Conservation (phyloP, 495 filamentous ascomycete genomes). For the Penicillium egyptiacum region DNA sequence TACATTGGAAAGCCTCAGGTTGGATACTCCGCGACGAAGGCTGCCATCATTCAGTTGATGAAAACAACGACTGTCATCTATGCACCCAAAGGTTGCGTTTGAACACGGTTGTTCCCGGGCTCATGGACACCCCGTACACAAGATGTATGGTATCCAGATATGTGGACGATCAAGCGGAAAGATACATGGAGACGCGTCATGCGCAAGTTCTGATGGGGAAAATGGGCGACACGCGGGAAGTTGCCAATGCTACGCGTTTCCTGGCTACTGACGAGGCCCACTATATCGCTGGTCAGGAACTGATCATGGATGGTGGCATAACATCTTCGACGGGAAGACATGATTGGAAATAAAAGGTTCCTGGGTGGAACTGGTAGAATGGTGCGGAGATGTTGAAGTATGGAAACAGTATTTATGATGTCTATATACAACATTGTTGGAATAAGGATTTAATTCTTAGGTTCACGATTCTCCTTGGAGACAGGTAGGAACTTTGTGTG, state of each 20-base stretch:
- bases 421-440: background rate
- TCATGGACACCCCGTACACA: constrained; percentile 51
- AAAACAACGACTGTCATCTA: constrained; percentile 52
- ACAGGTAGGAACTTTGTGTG: constrained; percentile 15
- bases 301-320: constrained; percentile 57
- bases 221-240: constrained; percentile 52
- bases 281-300: constrained; percentile 55
- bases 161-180: constrained; percentile 37
- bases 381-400: background rate
- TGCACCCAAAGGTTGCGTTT: constrained; percentile 45
- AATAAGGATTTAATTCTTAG: background rate
- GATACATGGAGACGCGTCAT: constrained; percentile 38
- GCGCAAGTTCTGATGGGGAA: constrained; percentile 42
- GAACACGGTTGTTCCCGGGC: constrained; percentile 55
- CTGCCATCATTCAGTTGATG: constrained; percentile 50
- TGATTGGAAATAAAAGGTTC: constrained; percentile 1
- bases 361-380: background rate
- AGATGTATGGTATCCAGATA: constrained; percentile 45
- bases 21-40: constrained; percentile 53
- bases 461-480: constrained; percentile 6
- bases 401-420: background rate
- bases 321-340: constrained; percentile 30
- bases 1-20: constrained; percentile 56
- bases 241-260: constrained; percentile 53
- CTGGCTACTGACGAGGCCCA: constrained; percentile 48